A percentile compares a stretch with the other conserved stretches of the same genome.
Evolutionary conservation across 2,329 filamentous ascomycete species (phyloP).

Genomic region (Penicillium hordei): DNA sequence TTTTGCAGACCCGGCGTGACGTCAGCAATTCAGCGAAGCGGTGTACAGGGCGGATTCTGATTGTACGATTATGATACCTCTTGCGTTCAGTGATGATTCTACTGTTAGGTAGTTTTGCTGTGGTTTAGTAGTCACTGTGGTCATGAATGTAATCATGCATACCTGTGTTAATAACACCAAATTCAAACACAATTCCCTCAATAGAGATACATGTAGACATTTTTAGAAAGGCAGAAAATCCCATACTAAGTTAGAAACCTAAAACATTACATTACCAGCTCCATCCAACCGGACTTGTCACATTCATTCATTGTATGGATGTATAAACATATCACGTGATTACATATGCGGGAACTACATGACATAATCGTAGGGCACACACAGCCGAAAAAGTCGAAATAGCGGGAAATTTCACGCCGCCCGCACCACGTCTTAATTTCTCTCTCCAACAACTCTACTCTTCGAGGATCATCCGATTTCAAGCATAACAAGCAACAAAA

Average conservation of each 20-base stretch:
- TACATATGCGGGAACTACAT: neutral
- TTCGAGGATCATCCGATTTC: constrained; percentile 57
- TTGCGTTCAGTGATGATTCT: constrained; percentile 32
- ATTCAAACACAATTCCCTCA: neutral
- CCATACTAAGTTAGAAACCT: too few species aligned
- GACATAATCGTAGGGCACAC: constrained; percentile 36
- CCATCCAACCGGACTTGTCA: neutral
- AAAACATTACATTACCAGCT: neutral
- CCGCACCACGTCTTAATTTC: constrained; percentile 20
- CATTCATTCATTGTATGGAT: neutral
- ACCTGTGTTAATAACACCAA: neutral
- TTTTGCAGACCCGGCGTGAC: constrained; percentile 23
- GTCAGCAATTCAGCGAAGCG: constrained; percentile 22
- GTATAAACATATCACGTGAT: constrained; percentile 10
- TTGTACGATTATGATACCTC: constrained; percentile 48
- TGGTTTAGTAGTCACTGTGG: neutral
- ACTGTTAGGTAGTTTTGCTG: constrained; percentile 11
- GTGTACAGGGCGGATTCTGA: constrained; percentile 36
- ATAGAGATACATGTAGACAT: neutral
- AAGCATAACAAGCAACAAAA: constrained; percentile 43
- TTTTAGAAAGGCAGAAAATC: neutral
- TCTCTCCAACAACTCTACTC: constrained; percentile 38
- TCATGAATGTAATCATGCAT: neutral
- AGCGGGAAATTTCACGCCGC: constrained; percentile 22
- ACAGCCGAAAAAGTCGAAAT: constrained; percentile 33